Evolutionary conservation across 129 eudicot genomes (phyloP), one percentile per base, ranked within the genome.

Genomic region (Chrysanthemum seticuspe): DNA sequence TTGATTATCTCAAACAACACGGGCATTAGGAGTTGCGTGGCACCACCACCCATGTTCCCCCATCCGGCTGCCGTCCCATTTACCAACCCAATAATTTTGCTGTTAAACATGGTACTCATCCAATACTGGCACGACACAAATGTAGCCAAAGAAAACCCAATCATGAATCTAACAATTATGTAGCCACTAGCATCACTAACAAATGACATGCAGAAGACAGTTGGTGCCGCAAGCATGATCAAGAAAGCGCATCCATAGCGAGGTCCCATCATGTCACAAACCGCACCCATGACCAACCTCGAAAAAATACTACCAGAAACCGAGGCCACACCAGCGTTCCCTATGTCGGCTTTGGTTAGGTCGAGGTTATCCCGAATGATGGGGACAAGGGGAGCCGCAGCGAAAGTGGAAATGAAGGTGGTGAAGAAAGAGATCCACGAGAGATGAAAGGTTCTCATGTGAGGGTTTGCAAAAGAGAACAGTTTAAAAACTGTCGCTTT

Each of bases 31-130:
- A 91, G 85, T 27, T 91, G 97, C 1, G 97, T 88, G 6, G 90
- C 95, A 5, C 97, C 97, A 27, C 95, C 95, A 0, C 96, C 97
- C 87, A 86, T 87, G 72, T 91, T 91, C 36, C 95, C 97, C 97
- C 97, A 91, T 0, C 97, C 97, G 0, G 97, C 97, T 0, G 97
- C 92, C 0, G 95, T 88, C 31, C 95, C 97, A 21, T 88, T 91
- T n/a, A 81, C 97, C 3, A 71, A 58, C 45, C 97, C 97, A 16
- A 91, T 88, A 11, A 91, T 86, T 81, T 84, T 81, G 23, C 89
- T 68, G 29, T 79, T 86, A 15, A 90, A 90, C 97, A 90, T 90
- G 8, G 85, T 79, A 29, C 97, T 87, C 77, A 89, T 89, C 96
- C 96, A 89, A 55, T 82, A 89, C 71, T 87, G 96, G 66, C 92